Base-by-base conservation (phyloP, 2,329 filamentous ascomycete species). In the Paracoccidioides brasiliensis region DNA sequence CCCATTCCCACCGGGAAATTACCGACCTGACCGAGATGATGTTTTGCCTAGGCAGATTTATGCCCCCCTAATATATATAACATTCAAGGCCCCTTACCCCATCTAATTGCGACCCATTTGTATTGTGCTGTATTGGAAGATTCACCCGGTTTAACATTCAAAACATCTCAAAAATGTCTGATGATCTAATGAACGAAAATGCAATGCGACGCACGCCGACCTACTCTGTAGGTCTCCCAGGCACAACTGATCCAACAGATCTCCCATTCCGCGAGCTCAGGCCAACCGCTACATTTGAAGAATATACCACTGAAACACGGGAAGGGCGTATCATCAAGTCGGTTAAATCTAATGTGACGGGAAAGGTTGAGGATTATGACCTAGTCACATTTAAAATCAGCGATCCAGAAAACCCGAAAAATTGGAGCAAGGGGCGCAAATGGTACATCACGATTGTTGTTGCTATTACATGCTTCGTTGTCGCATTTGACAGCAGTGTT, bases 361-460 rank as follows among this genome's bases (percentile, higher is more conserved):
- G 77, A 3, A 67, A 73, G 53, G 67, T 75, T n/a, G 72, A 76
- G 60, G 70, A 76, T 35, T 83, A 80, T 65, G 80, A 83, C 56
- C 73, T 87, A 8, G 83, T 87, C 38, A 86, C 84, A 0, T 95
- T 93, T 65, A 79, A 76, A 3, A 77, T 83, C 2, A 74, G 82
- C 57, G 88, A 93, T 66, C 79, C 81, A 0, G 85, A 84, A 60
- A 91, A 91, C 64, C 88, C 88, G 0, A 91, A 91, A 76, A 93
- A 91, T 69, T 93, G 86, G 86, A 81, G 79, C 56, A 89, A 88
- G 69, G 74, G 72, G 0, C 85, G 75, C 69, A 93, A 90, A 71
- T 91, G 88, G 87, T 88, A 84, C 64, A 84, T 81, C 65, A 95
- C 89, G 30, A 89, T 94, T 84, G 82, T 88, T 14, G 88, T 95